A percentile compares a stretch with the other conserved stretches of the same genome.
These are phyloP conservation scores for Clavariopsis aquatica DNA, from an alignment of 495 filamentous ascomycete species.

Conservation along the genomic window DNA sequence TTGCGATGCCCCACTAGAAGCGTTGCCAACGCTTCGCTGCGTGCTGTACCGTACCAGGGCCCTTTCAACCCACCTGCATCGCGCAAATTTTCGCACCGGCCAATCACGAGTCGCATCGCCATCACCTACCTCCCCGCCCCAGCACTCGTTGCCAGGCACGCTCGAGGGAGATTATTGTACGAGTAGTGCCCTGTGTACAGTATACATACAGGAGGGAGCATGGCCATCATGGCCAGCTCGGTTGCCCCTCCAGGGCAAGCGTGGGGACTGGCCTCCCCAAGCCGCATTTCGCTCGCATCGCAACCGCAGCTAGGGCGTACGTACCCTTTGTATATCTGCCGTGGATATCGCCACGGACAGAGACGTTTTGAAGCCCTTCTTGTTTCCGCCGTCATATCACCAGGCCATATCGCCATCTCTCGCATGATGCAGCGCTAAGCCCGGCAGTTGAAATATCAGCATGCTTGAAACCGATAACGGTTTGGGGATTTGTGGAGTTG, in stretches of 20 bases:
- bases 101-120: conserved; percentile 12
- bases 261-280: not conserved
- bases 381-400: conserved; percentile 18
- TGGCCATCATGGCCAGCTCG: not conserved
- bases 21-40: not conserved
- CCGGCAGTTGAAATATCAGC: conserved; percentile 7
- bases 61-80: conserved; percentile 14
- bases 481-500: conserved; percentile 7
- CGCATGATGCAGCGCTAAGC: not conserved
- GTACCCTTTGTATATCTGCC: conserved; percentile 23
- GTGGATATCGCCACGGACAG: conserved; percentile 12
- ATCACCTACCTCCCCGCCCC: conserved; percentile 6
- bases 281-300: not conserved
- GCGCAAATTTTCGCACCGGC: conserved; percentile 24
- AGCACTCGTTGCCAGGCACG: not conserved
- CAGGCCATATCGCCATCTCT: not conserved
- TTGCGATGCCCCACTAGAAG: not conserved
- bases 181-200: too few relatives aligned
- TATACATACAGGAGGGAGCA: not conserved
- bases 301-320: conserved; percentile 3
- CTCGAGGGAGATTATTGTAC: not conserved
- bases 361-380: conserved; percentile 13
- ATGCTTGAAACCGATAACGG: conserved; percentile 10
- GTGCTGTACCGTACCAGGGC: not conserved
- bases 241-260: not conserved